Evolutionary conservation across 768 basidiomycete species (phyloP).

Genomic region (Tylopilus plumbeoviolaceoides): DNA sequence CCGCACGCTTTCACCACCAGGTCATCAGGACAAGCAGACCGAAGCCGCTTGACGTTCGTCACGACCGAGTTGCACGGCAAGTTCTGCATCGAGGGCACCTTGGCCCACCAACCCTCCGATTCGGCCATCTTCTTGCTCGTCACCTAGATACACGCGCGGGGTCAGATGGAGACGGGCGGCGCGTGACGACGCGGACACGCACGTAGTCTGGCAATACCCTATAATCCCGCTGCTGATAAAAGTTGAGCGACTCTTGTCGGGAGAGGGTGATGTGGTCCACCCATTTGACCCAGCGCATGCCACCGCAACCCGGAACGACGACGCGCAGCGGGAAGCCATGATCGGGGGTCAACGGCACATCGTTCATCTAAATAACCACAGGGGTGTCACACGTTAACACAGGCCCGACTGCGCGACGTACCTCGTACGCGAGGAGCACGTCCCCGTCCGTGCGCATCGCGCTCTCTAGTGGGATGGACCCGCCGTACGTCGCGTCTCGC

Average conservation of each 20-base stretch:
- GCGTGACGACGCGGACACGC: constrained; percentile 9
- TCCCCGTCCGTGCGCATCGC: constrained; percentile 45
- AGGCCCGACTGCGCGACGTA: constrained; percentile 11
- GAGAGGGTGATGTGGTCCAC: constrained; percentile 57
- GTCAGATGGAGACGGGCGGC: background rate
- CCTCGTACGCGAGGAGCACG: constrained; percentile 62
- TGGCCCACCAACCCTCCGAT: constrained; percentile 41
- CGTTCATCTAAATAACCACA: constrained; percentile 52
- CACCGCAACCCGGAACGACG: constrained; percentile 62
- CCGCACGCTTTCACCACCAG: constrained; percentile 41
- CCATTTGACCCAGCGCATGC: constrained; percentile 79
- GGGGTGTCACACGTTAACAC: too few relatives aligned
- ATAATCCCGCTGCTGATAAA: constrained; percentile 72
- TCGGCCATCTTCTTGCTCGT: constrained; percentile 23
- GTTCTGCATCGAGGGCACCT: constrained; percentile 54
- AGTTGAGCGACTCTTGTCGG: constrained; percentile 54
- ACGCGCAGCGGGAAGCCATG: constrained; percentile 67
- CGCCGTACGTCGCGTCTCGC: constrained; percentile 60
- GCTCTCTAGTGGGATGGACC: constrained; percentile 54
- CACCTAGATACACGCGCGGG: constrained; percentile 14
- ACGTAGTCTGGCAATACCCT: constrained; percentile 55
- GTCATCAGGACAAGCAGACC: constrained; percentile 16
- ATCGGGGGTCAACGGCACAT: constrained; percentile 49
- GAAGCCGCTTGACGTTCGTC: constrained; percentile 22
- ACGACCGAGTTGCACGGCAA: constrained; percentile 63